These are phyloP conservation scores for Ophiostoma populinum DNA, from an alignment of 2,329 filamentous ascomycete species.

Conservation along the genomic window DNA sequence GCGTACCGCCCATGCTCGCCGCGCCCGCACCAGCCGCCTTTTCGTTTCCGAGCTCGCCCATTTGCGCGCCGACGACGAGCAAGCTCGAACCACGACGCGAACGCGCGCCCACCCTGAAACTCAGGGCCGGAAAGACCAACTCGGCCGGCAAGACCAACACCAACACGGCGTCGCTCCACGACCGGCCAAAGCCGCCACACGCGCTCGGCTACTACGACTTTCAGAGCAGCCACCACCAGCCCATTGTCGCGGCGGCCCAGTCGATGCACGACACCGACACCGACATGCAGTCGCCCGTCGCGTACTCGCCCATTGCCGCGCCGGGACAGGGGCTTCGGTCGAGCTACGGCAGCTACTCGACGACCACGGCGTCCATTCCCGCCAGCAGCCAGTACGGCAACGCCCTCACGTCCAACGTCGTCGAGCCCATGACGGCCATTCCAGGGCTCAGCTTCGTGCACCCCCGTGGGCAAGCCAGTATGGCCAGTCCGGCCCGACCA, in stretches of 20 bases:
- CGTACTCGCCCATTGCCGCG: background rate
- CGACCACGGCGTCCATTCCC: conserved; percentile 1
- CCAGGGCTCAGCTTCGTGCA: background rate
- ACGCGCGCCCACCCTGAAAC: conserved; percentile 7
- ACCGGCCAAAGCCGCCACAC: background rate
- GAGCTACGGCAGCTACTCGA: conserved; percentile 8
- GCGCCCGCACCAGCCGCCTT: background rate
- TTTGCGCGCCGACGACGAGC: conserved; percentile 20
- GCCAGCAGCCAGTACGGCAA: conserved; percentile 4
- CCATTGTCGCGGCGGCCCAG: background rate
- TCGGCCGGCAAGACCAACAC: background rate
- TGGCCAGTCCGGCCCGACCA: conserved; percentile 18
- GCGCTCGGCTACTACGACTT: conserved; percentile 6
- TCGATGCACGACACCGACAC: background rate
- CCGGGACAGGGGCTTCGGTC: conserved; percentile 3
- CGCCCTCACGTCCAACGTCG: conserved; percentile 7
- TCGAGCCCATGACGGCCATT: conserved; percentile 5
- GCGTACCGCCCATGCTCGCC: background rate
- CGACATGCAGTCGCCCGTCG: background rate
- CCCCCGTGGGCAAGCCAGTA: background rate
- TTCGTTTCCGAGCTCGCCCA: conserved; percentile 21
- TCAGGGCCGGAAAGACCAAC: background rate
- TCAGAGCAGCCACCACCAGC: background rate
- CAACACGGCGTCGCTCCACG: background rate
- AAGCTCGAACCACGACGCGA: conserved; percentile 18